These are phyloP conservation scores for Mentha longifolia DNA, from an alignment of 257 asterid species.

Conservation along the genomic window DNA sequence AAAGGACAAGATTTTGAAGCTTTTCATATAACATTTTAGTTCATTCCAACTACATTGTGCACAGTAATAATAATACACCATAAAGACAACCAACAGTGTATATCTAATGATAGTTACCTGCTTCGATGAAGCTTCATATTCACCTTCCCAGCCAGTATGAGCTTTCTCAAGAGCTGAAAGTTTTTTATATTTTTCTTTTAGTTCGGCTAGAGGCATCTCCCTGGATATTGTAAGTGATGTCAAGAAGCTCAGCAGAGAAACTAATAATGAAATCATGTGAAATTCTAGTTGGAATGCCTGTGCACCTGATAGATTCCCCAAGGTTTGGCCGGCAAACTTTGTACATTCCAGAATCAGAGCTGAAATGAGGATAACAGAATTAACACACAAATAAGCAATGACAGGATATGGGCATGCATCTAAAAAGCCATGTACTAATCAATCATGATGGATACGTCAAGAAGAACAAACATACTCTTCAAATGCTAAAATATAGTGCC, in stretches of 20 bases:
- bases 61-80: constrained; percentile 13
- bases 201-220: constrained; percentile 88
- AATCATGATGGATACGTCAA: neutral
- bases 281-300: constrained; percentile 26
- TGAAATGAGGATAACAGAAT: constrained; percentile 46
- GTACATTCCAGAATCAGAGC: constrained; percentile 74
- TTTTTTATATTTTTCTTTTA: constrained; percentile 85
- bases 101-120: constrained; percentile 54
- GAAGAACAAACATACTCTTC: constrained; percentile 62
- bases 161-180: constrained; percentile 69
- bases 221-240: constrained; percentile 51
- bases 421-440: no score
- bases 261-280: constrained; percentile 27
- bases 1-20: constrained; percentile 3
- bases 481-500: constrained; percentile 79
- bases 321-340: constrained; percentile 87
- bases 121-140: constrained; percentile 77
- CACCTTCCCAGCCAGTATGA: constrained; percentile 85
- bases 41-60: constrained; percentile 18
- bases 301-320: constrained; percentile 92
- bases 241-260: constrained; percentile 28
- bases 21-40: neutral
- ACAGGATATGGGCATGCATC: constrained; percentile 16
- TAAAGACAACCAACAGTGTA: constrained; percentile 12
- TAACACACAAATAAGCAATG: constrained; percentile 27